phyloP scores from a whole-genome alignment of 768 basidiomycete species.

The Strobilomyces dryophilus region DNA sequence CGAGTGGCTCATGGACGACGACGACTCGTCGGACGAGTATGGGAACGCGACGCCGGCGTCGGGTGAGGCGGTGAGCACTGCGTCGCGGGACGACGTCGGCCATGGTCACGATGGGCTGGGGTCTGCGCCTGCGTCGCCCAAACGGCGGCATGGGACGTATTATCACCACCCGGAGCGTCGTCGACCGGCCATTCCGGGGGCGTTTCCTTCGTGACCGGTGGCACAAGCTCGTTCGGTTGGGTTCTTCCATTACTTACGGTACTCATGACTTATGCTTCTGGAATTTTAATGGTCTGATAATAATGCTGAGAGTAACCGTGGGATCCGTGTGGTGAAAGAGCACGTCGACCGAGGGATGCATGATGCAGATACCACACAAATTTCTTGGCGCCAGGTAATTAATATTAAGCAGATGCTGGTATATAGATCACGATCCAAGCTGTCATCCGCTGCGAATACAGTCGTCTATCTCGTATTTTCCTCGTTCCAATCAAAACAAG shows the following conservation, averaged over 20 bases:
- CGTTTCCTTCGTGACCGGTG: constrained; percentile 36
- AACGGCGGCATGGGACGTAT: constrained; percentile 70
- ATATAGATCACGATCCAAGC: constrained; percentile 14
- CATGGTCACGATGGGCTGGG: constrained; percentile 1
- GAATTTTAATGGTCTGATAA: not conserved
- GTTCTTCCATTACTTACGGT: not conserved
- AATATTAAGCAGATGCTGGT: constrained; percentile 26
- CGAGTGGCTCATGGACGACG: constrained; percentile 56
- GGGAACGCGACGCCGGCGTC: constrained; percentile 29
- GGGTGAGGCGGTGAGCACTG: constrained; percentile 12
- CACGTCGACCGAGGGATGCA: too few relatives aligned
- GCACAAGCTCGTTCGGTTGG: not conserved
- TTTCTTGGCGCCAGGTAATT: constrained; percentile 4
- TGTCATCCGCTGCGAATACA: constrained; percentile 8
- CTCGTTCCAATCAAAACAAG: not conserved
- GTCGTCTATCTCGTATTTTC: constrained; percentile 1
- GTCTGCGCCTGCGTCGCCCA: constrained; percentile 33
- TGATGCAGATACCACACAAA: too few relatives aligned
- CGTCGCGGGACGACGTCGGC: constrained; percentile 26
- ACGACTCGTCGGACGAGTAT: constrained; percentile 42
- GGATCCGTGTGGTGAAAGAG: too few relatives aligned
- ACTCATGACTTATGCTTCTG: not conserved
- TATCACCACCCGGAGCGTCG: constrained; percentile 80
- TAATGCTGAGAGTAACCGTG: not conserved
- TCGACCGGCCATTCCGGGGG: constrained; percentile 53